These are phyloP conservation scores for Peniophora sp. DNA, from an alignment of 1,284 basidiomycete genomes.

Conservation along the genomic window DNA sequence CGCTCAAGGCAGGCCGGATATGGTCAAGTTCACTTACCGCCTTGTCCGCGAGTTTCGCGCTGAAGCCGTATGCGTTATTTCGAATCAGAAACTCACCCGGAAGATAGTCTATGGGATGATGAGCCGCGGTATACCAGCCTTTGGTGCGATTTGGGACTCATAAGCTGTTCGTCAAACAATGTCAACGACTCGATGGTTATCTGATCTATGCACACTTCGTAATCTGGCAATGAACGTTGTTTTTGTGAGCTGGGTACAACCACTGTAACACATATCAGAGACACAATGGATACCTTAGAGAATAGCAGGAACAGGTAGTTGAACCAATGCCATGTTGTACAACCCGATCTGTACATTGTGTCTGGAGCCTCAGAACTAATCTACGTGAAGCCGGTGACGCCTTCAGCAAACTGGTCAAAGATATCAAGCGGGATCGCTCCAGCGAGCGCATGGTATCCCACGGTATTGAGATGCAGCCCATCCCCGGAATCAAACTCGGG, in stretches of 20 bases:
- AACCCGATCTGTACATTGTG: too few species aligned
- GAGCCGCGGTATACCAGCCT: slow-evolving; percentile 52
- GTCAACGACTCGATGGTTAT: too few species aligned
- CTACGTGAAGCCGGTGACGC: slow-evolving; percentile 20
- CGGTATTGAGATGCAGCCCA: slow-evolving; percentile 38
- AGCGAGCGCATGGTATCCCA: slow-evolving; percentile 36
- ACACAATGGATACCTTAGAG: too few species aligned
- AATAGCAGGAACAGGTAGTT: too few species aligned
- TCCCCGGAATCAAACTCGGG: slow-evolving; percentile 35
- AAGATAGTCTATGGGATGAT: slow-evolving; percentile 58
- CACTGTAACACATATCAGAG: too few species aligned
- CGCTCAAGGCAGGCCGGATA: slow-evolving; percentile 53
- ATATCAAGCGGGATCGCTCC: slow-evolving; percentile 30
- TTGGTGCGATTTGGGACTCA: slow-evolving; percentile 52
- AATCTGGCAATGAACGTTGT: too few species aligned
- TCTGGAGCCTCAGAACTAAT: too few species aligned
- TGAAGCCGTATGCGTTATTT: slow-evolving; percentile 54
- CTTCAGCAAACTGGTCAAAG: slow-evolving; percentile 22
- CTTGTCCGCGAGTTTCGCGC: slow-evolving; percentile 53
- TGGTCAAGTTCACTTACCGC: slow-evolving; percentile 50
- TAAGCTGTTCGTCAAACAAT: too few species aligned
- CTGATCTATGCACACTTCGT: too few species aligned
- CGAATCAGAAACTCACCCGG: slow-evolving; percentile 51
- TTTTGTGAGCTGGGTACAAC: too few species aligned
- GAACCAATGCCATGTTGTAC: too few species aligned